Evolutionary conservation across 2,329 filamentous ascomycete genomes (phyloP), one percentile per base, ranked within the genome.

Genomic region (Alternaria metachromatica): DNA sequence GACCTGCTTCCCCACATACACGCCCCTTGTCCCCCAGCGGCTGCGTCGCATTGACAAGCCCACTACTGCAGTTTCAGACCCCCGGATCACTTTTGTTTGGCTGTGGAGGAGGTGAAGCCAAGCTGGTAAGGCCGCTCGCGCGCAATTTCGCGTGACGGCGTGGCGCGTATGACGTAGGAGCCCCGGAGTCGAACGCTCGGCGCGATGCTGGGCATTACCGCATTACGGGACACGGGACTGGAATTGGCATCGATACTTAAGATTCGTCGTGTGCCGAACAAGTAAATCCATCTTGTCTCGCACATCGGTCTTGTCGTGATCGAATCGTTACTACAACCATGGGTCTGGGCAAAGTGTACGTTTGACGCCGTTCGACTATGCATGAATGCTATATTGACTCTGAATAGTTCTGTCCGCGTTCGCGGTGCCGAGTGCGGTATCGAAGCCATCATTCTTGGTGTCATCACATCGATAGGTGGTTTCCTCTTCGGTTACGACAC

Each of bases 401-500:
- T 28, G n/a, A 41, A 62, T 37, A 74, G 71, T 49, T 72, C 74
- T 48, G 62, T 78, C 55, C 70, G 68, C 48, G 46, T 78, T 65
- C 73, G 74, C 65, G 76, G 75, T 59, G 75, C 76, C 20, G 73
- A 74, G 26, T 75, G 72, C 46, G 75, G 76, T 28, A 75, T 75
- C 11, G 76, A 78, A 56, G 81, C 81, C 33, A 76, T 81, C 62
- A 80, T 92, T 82, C 86, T 88, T 26, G 86, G 85, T 48, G 77
- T 84, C 33, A 81, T 85, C 45, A 87, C 87, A 46, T 86, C 84
- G 48, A 84, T 89, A 44, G 87, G 87, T 64, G 88, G 87, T 51
- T 88, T 88, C 76, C 83, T 90, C 64, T 89, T 89, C 74, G 88
- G 88, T 51, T 89, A 89, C 68, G 88, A 89, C 68, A 89, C 87